phyloP scores from a whole-genome alignment of 2,329 filamentous ascomycete species.

The Aspergillus neoniger region DNA sequence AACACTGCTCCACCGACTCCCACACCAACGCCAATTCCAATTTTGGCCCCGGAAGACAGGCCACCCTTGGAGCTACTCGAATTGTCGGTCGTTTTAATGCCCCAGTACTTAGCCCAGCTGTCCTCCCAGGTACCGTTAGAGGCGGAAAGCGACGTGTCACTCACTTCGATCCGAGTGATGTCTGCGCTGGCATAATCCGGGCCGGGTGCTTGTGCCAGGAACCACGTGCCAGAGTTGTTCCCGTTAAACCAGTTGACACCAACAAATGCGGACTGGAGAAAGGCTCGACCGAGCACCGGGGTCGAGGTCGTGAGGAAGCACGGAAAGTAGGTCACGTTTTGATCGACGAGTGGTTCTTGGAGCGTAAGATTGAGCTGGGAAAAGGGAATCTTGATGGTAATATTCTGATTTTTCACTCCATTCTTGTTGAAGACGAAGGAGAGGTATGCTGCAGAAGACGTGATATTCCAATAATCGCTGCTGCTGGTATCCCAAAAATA shows the following conservation, averaged over 20 bases:
- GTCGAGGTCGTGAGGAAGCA: slow-evolving; percentile 17
- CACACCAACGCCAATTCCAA: neutral
- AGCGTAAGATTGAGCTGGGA: slow-evolving; percentile 25
- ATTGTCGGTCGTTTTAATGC: neutral
- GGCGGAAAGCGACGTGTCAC: neutral
- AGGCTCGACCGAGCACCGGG: slow-evolving; percentile 25
- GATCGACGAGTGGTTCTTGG: slow-evolving; percentile 22
- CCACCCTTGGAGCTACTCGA: neutral
- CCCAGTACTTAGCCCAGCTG: neutral
- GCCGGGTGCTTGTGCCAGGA: slow-evolving; percentile 28
- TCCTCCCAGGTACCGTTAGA: neutral
- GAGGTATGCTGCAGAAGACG: slow-evolving; percentile 25
- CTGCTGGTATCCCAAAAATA: slow-evolving; percentile 47
- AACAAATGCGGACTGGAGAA: slow-evolving; percentile 29
- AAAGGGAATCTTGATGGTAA: slow-evolving; percentile 26
- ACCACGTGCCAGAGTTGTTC: slow-evolving; percentile 18
- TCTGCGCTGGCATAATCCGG: slow-evolving; percentile 10
- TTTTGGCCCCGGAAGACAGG: neutral
- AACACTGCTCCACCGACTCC: neutral
- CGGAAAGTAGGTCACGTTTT: slow-evolving; percentile 24
- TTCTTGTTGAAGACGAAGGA: slow-evolving; percentile 25
- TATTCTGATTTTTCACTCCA: slow-evolving; percentile 11
- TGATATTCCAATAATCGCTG: slow-evolving; percentile 20
- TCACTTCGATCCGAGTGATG: neutral
- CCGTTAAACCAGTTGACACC: slow-evolving; percentile 24